Evolutionary conservation across 805 yeast species (phyloP).

Genomic region (Tetrapisispora iriomotensis): DNA sequence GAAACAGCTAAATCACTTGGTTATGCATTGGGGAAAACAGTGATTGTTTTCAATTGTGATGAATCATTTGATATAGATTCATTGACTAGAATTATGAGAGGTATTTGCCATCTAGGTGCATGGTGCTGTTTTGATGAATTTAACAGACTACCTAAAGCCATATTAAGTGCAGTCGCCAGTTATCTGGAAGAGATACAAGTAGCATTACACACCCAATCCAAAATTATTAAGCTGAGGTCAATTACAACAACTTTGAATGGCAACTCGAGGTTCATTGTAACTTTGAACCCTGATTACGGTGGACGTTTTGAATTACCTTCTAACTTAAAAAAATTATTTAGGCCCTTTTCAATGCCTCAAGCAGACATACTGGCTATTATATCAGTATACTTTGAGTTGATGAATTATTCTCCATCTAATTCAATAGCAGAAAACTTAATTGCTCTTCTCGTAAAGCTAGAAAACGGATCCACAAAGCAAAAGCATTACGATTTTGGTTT

Average conservation of each 20-base stretch:
- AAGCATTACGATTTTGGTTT: slow-evolving; percentile 86
- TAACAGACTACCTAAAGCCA: slow-evolving; percentile 61
- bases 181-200: slow-evolving; percentile 63
- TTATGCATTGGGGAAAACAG: slow-evolving; percentile 67
- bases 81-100: slow-evolving; percentile 65
- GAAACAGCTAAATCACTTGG: slow-evolving; percentile 84
- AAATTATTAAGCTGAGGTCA: not conserved
- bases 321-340: slow-evolving; percentile 67
- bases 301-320: slow-evolving; percentile 83
- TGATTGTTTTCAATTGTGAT: slow-evolving; percentile 84
- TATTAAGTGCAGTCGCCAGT: slow-evolving; percentile 76
- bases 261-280: slow-evolving; percentile 68
- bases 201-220: slow-evolving; percentile 30
- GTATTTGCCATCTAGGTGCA: slow-evolving; percentile 73
- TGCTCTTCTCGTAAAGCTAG: slow-evolving; percentile 42
- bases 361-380: slow-evolving; percentile 67
- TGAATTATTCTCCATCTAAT: slow-evolving; percentile 50
- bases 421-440: slow-evolving; percentile 41
- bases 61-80: slow-evolving; percentile 76
- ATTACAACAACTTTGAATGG: slow-evolving; percentile 31
- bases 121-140: slow-evolving; percentile 98
- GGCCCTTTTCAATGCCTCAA: slow-evolving; percentile 59
- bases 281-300: slow-evolving; percentile 83
- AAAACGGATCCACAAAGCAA: slow-evolving; percentile 38
- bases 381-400: slow-evolving; percentile 60